A percentile compares a stretch with the other conserved stretches of the same genome.
These are phyloP conservation scores for Lolium perenne DNA, from an alignment of 176 grass and related monocot species.

Conservation along the genomic window DNA sequence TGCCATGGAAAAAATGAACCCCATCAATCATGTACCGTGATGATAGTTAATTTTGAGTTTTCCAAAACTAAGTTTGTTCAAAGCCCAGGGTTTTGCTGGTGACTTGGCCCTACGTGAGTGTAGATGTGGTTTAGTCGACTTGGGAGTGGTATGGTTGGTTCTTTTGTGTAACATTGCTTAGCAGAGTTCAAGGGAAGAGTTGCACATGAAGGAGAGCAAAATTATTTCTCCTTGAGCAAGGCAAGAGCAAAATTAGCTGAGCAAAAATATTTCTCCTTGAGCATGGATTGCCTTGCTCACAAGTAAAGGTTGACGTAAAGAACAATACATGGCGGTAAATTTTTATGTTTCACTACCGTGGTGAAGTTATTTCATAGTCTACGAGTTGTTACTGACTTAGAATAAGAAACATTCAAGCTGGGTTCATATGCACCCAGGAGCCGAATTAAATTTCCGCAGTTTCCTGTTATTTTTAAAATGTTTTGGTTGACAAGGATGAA, in stretches of 20 bases:
- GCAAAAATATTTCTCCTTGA: not conserved
- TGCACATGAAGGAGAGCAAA: not conserved
- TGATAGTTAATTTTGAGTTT: not conserved
- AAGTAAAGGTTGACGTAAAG: not conserved
- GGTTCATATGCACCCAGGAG: no score
- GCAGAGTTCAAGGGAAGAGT: not conserved
- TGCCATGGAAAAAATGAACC: not conserved
- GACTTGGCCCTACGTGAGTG: not conserved
- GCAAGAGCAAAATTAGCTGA: no score
- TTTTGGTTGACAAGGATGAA: not conserved
- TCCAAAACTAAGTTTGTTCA: not conserved
- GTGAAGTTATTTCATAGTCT: not conserved
- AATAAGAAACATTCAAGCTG: no score
- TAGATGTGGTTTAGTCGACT: not conserved
- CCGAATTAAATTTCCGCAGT: not conserved
- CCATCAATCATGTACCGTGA: not conserved
- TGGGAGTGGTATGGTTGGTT: not conserved
- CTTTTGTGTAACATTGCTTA: not conserved
- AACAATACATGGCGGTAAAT: not conserved
- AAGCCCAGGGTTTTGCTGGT: not conserved
- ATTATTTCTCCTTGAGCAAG: no score
- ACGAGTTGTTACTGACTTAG: not conserved
- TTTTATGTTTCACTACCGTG: not conserved
- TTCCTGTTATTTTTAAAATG: not conserved
- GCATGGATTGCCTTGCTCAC: not conserved